Percentiles rank a stretch among this genome's conserved stretches.
Conservation (phyloP, 2,329 filamentous ascomycete species). For the Fusarium sulawesiense region DNA sequence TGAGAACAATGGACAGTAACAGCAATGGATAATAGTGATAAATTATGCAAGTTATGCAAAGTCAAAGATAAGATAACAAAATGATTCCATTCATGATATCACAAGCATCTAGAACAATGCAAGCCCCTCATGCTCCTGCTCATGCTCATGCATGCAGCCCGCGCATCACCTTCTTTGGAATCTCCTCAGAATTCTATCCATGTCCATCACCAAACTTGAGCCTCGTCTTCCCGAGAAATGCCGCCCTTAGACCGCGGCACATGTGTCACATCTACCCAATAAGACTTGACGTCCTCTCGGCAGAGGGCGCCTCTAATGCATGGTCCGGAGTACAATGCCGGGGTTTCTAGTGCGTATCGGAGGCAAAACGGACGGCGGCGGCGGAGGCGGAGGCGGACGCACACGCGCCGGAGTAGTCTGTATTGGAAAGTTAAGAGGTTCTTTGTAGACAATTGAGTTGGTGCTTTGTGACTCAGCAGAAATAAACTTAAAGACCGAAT, state of each 20-base stretch:
- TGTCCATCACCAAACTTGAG: slow-evolving; percentile 6
- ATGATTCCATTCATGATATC: slow-evolving; percentile 30
- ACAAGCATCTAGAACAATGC: slow-evolving; percentile 21
- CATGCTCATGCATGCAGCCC: slow-evolving; percentile 12
- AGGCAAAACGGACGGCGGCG: slow-evolving; percentile 22
- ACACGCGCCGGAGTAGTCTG: slow-evolving; percentile 8
- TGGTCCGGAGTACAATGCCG: slow-evolving; percentile 19
- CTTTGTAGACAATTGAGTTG: neutral
- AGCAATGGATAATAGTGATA: neutral
- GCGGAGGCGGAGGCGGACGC: slow-evolving; percentile 5
- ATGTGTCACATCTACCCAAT: slow-evolving; percentile 20
- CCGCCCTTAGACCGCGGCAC: slow-evolving; percentile 26
- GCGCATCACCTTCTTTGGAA: slow-evolving; percentile 16
- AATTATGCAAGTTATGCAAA: neutral
- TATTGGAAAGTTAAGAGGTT: neutral
- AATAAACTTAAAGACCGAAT: slow-evolving; percentile 16
- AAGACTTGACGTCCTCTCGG: neutral
- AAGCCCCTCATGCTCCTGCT: neutral
- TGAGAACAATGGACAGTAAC: no score
- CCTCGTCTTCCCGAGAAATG: slow-evolving; percentile 42
- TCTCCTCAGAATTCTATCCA: slow-evolving; percentile 9
- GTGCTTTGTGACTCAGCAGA: slow-evolving; percentile 23
- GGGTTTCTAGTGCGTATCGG: neutral
- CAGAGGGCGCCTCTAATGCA: slow-evolving; percentile 27
- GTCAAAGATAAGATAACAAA: neutral